Percentiles rank a stretch among this genome's conserved stretches.
phyloP scores from a whole-genome alignment of 208 protist genomes.

The Herpetomonas tarakana region DNA sequence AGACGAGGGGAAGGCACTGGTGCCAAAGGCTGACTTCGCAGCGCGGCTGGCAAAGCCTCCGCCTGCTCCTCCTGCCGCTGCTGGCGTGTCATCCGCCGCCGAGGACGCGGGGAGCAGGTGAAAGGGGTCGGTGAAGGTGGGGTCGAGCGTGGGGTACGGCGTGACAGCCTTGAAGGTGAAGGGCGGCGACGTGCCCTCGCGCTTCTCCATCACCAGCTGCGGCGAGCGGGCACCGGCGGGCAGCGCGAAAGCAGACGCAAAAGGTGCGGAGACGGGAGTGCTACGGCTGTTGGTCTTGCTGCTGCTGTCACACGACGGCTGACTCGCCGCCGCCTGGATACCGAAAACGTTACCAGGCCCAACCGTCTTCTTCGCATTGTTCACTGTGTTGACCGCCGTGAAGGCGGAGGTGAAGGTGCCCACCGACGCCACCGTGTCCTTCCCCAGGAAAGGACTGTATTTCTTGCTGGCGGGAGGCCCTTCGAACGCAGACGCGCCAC shows the following conservation, averaged over 20 bases:
- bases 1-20: too few species aligned
- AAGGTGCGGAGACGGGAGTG: too few species aligned
- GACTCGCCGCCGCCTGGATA: too few species aligned
- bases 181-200: slow-evolving; percentile 34
- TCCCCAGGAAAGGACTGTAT: neutral
- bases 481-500: too few species aligned
- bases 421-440: neutral
- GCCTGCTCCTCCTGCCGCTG: too few species aligned
- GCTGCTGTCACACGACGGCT: too few species aligned
- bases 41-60: neutral
- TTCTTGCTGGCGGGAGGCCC: neutral
- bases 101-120: neutral
- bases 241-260: neutral
- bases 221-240: neutral
- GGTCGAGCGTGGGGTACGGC: neutral
- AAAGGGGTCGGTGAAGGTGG: neutral
- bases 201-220: slow-evolving; percentile 26
- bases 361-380: neutral
- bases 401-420: neutral
- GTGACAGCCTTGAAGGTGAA: slow-evolving; percentile 35
- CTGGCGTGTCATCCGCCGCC: neutral
- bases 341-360: too few species aligned
- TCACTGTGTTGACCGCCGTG: neutral
- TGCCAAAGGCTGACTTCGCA: too few species aligned
- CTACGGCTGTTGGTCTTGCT: too few species aligned